phyloP scores from a whole-genome alignment of 495 filamentous ascomycete species.

The Penicillium egyptiacum region DNA sequence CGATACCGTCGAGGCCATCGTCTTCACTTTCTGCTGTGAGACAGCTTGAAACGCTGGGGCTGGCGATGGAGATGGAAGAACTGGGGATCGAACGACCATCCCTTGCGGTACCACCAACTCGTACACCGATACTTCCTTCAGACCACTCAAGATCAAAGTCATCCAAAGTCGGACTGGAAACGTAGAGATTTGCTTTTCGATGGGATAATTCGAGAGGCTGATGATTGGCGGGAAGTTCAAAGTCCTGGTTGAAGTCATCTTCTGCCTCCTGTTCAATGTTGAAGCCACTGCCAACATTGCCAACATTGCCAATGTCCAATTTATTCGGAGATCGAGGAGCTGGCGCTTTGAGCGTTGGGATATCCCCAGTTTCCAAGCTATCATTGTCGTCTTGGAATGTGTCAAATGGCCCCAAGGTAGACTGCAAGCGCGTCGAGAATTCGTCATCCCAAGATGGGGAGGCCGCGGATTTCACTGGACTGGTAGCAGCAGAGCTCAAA shows the following conservation, averaged over 20 bases:
- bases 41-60: slow-evolving; percentile 86
- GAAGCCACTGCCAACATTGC: slow-evolving; percentile 19
- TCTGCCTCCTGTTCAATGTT: slow-evolving; percentile 50
- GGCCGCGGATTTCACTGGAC: slow-evolving; percentile 38
- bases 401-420: slow-evolving; percentile 46
- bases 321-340: slow-evolving; percentile 56
- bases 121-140: slow-evolving; percentile 85
- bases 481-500: slow-evolving; percentile 51
- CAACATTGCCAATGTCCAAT: slow-evolving; percentile 26
- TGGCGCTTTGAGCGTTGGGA: slow-evolving; percentile 67
- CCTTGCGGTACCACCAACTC: slow-evolving; percentile 79
- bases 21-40: slow-evolving; percentile 93
- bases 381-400: slow-evolving; percentile 63
- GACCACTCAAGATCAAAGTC: slow-evolving; percentile 85
- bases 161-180: slow-evolving; percentile 59
- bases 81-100: slow-evolving; percentile 75
- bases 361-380: slow-evolving; percentile 62
- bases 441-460: slow-evolving; percentile 37
- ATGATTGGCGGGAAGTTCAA: slow-evolving; percentile 67
- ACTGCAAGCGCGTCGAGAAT: slow-evolving; percentile 25
- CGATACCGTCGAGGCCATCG: slow-evolving; percentile 77
- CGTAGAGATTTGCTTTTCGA: slow-evolving; percentile 57
- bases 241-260: slow-evolving; percentile 73
- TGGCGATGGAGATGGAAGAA: slow-evolving; percentile 84
- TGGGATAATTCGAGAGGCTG: slow-evolving; percentile 59